phyloP scores from a whole-genome alignment of 169 alveolate species.

The Cryptosporidium xiaoi region DNA sequence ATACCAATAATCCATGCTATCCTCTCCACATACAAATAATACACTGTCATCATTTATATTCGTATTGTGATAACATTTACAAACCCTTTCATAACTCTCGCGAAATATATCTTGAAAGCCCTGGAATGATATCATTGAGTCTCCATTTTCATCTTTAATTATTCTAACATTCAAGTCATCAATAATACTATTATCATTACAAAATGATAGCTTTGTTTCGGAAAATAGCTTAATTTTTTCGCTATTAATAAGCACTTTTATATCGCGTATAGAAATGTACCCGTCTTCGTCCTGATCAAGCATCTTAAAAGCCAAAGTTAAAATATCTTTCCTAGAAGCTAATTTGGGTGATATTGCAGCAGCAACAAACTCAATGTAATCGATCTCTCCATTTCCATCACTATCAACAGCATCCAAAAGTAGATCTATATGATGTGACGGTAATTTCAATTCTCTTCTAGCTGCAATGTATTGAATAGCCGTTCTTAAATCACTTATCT shows the following conservation, averaged over 20 bases:
- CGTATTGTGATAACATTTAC: slow-evolving; percentile 53
- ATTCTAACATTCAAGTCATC: slow-evolving; percentile 53
- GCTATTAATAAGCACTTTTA: slow-evolving; percentile 18
- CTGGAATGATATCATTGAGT: slow-evolving; percentile 11
- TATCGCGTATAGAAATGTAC: slow-evolving; percentile 32
- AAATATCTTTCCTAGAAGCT: slow-evolving; percentile 40
- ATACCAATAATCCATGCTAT: slow-evolving; percentile 68
- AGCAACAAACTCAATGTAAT: slow-evolving; percentile 63
- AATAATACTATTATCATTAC: slow-evolving; percentile 32
- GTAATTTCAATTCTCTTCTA: slow-evolving; percentile 23
- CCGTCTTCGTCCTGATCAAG: slow-evolving; percentile 60
- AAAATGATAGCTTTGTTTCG: not conserved
- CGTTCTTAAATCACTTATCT: slow-evolving; percentile 28
- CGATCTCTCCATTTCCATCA: slow-evolving; percentile 68
- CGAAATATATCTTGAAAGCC: slow-evolving; percentile 42
- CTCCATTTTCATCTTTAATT: not conserved
- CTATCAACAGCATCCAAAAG: slow-evolving; percentile 66
- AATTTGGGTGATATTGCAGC: slow-evolving; percentile 49
- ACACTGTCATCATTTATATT: slow-evolving; percentile 1
- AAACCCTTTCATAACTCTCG: slow-evolving; percentile 40
- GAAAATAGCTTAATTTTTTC: slow-evolving; percentile 52
- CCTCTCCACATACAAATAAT: slow-evolving; percentile 49
- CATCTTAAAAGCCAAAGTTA: slow-evolving; percentile 50
- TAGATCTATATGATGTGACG: slow-evolving; percentile 43
- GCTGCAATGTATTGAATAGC: slow-evolving; percentile 24